These are phyloP conservation scores for Gnetum montanum DNA, from an alignment of 75 land plant species.

Conservation along the genomic window DNA sequence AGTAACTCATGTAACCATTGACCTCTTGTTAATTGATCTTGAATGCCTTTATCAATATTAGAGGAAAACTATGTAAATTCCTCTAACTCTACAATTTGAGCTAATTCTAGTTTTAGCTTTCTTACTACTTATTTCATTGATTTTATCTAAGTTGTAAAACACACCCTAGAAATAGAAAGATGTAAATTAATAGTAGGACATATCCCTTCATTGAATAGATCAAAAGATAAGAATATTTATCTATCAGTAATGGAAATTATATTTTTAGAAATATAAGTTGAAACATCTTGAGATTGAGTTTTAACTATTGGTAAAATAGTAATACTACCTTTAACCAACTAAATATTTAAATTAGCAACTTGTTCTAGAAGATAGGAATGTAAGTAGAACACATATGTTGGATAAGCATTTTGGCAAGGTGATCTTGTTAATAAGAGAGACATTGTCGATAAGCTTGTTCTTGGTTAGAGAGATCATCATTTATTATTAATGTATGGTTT, in stretches of 20 bases:
- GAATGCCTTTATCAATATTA: constrained; percentile 19
- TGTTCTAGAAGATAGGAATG: background rate
- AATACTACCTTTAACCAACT: background rate
- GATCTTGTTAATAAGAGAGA: background rate
- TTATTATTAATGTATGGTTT: background rate
- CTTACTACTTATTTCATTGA: background rate
- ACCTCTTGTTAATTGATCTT: constrained; percentile 17
- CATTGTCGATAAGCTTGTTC: background rate
- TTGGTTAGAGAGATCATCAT: background rate
- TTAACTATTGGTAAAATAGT: background rate
- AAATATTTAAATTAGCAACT: background rate
- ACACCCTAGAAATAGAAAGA: background rate
- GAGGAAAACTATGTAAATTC: constrained; percentile 18
- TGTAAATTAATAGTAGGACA: background rate
- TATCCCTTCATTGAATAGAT: background rate
- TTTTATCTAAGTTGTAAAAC: background rate
- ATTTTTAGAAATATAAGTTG: constrained; percentile 3
- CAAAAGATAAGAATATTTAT: background rate
- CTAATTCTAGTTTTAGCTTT: background rate
- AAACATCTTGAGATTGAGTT: background rate
- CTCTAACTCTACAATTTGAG: constrained; percentile 11
- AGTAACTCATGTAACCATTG: background rate
- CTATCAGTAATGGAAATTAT: background rate
- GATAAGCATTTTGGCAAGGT: background rate
- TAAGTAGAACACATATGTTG: background rate